Evolutionary conservation across 208 protist species (phyloP).

Genomic region (Leptomonas pyrrhocoris): DNA sequence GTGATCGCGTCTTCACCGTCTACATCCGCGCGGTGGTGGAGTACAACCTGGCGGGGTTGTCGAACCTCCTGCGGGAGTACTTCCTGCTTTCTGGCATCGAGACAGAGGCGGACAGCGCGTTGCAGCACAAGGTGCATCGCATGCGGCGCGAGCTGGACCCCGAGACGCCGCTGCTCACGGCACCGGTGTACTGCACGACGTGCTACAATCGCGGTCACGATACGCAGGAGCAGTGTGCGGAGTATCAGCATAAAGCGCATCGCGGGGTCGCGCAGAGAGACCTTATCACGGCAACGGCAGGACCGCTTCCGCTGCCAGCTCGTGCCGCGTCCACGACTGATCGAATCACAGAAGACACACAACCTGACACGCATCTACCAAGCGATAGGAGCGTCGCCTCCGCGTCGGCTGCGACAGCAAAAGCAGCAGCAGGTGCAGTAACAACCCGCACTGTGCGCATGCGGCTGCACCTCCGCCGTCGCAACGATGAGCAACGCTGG

Average conservation of each 20-base stretch:
- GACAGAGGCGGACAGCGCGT: conserved; percentile 56
- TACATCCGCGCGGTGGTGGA: conserved; percentile 69
- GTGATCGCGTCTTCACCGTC: conserved; percentile 76
- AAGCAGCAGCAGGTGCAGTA: background rate
- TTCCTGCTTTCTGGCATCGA: conserved; percentile 76
- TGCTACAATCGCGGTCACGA: conserved; percentile 85
- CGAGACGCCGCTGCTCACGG: conserved; percentile 68
- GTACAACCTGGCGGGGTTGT: conserved; percentile 61
- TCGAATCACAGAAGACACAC: background rate
- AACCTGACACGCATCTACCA: background rate
- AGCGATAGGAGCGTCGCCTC: background rate
- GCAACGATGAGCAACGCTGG: conserved; percentile 60
- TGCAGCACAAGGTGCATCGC: conserved; percentile 91
- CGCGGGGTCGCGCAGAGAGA: conserved; percentile 21
- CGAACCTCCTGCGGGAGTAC: conserved; percentile 81
- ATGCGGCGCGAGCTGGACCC: conserved; percentile 78
- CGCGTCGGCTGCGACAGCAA: background rate
- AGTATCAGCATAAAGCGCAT: conserved; percentile 75
- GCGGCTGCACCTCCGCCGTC: conserved; percentile 51
- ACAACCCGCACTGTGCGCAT: conserved; percentile 25
- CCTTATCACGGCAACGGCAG: conserved; percentile 1
- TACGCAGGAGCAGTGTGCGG: conserved; percentile 64
- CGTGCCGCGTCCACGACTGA: background rate
- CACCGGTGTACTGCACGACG: conserved; percentile 62
- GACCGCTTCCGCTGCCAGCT: background rate